phyloP scores from a whole-genome alignment of 106 monocot genomes.

The Apostasia shenzhenica region DNA sequence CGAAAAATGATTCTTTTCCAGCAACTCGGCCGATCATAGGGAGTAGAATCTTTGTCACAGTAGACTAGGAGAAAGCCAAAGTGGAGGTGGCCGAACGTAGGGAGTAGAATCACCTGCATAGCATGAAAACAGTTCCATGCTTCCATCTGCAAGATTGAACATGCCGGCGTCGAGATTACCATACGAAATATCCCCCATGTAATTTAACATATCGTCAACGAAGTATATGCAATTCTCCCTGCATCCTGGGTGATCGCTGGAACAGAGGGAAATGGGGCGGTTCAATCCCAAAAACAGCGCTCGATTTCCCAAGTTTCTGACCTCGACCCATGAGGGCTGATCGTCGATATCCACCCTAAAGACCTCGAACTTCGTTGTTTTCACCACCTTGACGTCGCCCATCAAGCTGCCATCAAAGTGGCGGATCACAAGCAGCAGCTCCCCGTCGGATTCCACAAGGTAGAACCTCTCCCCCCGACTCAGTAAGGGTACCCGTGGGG shows the following conservation, averaged over 20 bases:
- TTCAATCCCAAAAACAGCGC: slow-evolving; percentile 8
- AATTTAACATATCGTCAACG: slow-evolving; percentile 5
- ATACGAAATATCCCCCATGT: not conserved
- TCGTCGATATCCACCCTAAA: not conserved
- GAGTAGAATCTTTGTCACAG: not conserved
- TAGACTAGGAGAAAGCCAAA: slow-evolving; percentile 11
- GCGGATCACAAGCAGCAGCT: not conserved
- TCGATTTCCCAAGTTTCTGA: not conserved
- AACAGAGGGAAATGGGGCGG: not conserved
- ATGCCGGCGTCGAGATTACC: not conserved
- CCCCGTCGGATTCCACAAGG: not conserved
- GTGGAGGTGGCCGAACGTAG: not conserved
- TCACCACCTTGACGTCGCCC: not conserved
- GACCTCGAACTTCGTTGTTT: slow-evolving; percentile 4
- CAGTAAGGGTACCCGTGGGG: not conserved
- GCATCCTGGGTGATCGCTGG: not conserved
- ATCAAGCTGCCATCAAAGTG: not conserved
- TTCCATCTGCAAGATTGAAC: slow-evolving; percentile 1
- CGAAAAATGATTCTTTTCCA: no score
- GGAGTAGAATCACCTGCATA: not conserved
- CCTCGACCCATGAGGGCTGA: not conserved
- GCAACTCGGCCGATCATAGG: no score
- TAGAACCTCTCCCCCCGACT: slow-evolving; percentile 1
- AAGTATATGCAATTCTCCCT: slow-evolving; percentile 7
- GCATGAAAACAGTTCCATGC: not conserved